These are phyloP conservation scores for Oryza nivara DNA, from an alignment of 176 grass and related monocot species.

Conservation along the genomic window DNA sequence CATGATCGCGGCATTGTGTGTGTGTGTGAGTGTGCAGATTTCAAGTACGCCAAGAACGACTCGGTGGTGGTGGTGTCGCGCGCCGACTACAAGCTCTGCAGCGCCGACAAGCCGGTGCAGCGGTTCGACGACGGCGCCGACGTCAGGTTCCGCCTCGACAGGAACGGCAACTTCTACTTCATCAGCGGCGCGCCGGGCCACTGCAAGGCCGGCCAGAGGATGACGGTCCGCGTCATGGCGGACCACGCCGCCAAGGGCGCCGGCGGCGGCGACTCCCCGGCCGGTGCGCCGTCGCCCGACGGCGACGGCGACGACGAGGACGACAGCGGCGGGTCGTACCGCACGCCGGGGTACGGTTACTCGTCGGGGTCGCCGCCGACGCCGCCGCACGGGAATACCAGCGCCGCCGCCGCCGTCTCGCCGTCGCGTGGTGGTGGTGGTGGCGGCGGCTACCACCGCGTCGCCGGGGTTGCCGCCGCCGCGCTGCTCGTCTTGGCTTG, in stretches of 20 bases:
- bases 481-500: slow-evolving; percentile 3
- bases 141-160: slow-evolving; percentile 54
- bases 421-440: not conserved
- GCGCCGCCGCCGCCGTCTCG: not conserved
- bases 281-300: not conserved
- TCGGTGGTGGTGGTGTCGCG: slow-evolving; percentile 64
- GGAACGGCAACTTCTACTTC: slow-evolving; percentile 58
- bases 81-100: slow-evolving; percentile 60
- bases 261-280: not conserved
- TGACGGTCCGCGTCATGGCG: slow-evolving; percentile 54
- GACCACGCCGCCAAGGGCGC: not conserved
- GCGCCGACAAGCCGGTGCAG: not conserved
- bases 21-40: slow-evolving; percentile 35
- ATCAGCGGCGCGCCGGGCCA: slow-evolving; percentile 63
- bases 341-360: not conserved
- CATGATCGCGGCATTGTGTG: no score
- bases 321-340: not conserved
- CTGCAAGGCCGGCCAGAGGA: slow-evolving; percentile 63
- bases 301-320: not conserved
- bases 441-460: not conserved
- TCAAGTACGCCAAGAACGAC: slow-evolving; percentile 74
- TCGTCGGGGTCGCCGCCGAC: not conserved
- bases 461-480: not conserved
- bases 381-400: not conserved
- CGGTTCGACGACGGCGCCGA: slow-evolving; percentile 48